These are phyloP conservation scores for Blastocrithidia nonstop DNA, from an alignment of 208 protist genomes.

Conservation along the genomic window DNA sequence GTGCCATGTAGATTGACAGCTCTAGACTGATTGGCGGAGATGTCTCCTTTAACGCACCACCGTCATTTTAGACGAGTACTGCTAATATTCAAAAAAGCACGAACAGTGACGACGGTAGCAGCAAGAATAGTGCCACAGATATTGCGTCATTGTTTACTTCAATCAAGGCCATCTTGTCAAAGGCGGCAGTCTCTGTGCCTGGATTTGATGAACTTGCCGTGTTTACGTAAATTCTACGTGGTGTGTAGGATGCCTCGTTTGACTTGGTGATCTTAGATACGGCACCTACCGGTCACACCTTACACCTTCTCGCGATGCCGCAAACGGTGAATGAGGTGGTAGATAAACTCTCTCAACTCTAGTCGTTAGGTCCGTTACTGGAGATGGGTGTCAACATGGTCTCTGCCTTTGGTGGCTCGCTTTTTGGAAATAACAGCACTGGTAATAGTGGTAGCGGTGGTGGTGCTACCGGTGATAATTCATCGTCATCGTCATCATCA, in stretches of 20 bases:
- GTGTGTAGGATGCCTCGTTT: slow-evolving; percentile 85
- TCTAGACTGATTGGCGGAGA: slow-evolving; percentile 11
- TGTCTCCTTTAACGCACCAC: too few species aligned
- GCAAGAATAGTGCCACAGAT: slow-evolving; percentile 8
- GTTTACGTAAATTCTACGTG: slow-evolving; percentile 92
- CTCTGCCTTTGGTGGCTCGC: too few species aligned
- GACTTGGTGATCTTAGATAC: slow-evolving; percentile 98
- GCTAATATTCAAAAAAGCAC: neutral
- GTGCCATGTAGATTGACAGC: slow-evolving; percentile 91
- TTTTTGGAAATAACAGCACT: too few species aligned
- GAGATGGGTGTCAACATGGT: too few species aligned
- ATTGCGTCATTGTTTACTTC: slow-evolving; percentile 14
- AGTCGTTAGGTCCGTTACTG: slow-evolving; percentile 29
- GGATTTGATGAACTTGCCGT: slow-evolving; percentile 97
- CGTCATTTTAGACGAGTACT: too few species aligned
- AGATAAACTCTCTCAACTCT: slow-evolving; percentile 21
- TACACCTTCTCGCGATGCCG: slow-evolving; percentile 90
- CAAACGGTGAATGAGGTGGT: slow-evolving; percentile 33
- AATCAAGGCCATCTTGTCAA: too few species aligned
- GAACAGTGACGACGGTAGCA: neutral
- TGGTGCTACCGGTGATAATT: too few species aligned
- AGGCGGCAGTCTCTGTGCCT: slow-evolving; percentile 66
- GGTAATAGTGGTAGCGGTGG: too few species aligned
- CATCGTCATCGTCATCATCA: too few species aligned
- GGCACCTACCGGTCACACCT: slow-evolving; percentile 97